Conservation (phyloP, 805 yeast genomes). For the Pichia paraexigua region DNA sequence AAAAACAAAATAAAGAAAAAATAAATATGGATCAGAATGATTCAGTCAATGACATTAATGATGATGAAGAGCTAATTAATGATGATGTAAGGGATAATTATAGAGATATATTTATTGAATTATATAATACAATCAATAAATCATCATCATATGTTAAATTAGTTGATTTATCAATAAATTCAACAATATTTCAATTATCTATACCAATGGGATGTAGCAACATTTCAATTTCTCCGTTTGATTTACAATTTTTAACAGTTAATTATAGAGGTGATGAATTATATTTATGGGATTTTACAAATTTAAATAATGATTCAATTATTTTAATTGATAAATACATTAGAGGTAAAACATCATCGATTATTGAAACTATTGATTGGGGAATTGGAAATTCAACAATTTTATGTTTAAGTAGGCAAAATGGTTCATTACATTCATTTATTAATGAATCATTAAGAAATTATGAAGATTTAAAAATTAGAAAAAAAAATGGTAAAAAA, state of each 20-base stretch:
- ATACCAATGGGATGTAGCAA: slow-evolving; percentile 58
- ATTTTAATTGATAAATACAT: slow-evolving; percentile 48
- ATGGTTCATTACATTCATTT: slow-evolving; percentile 61
- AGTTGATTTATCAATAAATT: slow-evolving; percentile 38
- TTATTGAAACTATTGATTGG: slow-evolving; percentile 48
- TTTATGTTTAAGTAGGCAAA: slow-evolving; percentile 43
- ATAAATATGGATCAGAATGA: neutral
- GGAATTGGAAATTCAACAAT: slow-evolving; percentile 34
- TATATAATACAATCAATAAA: slow-evolving; percentile 24
- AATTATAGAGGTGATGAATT: slow-evolving; percentile 54
- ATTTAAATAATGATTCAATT: slow-evolving; percentile 38
- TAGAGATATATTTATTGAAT: slow-evolving; percentile 21
- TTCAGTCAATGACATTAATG: neutral
- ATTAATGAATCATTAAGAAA: slow-evolving; percentile 31
- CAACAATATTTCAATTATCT: slow-evolving; percentile 36
- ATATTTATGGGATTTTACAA: slow-evolving; percentile 56
- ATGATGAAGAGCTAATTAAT: neutral
- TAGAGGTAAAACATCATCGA: slow-evolving; percentile 57
- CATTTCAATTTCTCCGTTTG: slow-evolving; percentile 55
- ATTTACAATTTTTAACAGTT: slow-evolving; percentile 45
- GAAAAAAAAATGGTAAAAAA: slow-evolving; percentile 1
- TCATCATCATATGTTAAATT: slow-evolving; percentile 33
- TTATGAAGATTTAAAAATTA: slow-evolving; percentile 1
- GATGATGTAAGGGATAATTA: slow-evolving; percentile 16
- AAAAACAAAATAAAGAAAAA: neutral